Base-by-base conservation (phyloP, 2,329 filamentous ascomycete genomes). In the Fusarium veterinarium region DNA sequence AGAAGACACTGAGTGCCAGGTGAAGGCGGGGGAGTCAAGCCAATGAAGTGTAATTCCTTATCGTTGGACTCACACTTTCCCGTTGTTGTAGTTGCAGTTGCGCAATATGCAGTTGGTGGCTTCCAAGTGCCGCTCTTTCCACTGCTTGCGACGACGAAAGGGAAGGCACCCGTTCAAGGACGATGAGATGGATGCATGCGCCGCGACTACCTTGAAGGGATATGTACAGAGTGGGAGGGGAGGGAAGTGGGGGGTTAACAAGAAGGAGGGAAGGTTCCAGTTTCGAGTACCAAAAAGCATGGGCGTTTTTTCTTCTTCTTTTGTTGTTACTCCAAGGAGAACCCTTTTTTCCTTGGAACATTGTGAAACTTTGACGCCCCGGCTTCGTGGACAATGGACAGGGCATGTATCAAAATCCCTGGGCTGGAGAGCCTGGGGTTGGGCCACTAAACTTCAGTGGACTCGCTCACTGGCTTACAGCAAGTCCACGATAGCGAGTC, bases 231-330 rank as follows among this genome's bases (percentile, higher is more conserved):
- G 46, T 23, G 30, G 41, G 37, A 49, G 40, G 35, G 38, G 25
- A 30, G 48, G 30, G 28, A 59, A 73, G 51, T 65, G 70, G 66
- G 56, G 65, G 52, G 48, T 14, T 16, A 23, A 20, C 23, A 35
- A 49, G 28, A 20, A 20, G 25, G 67, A 71, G 70, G 59, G 71
- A 74, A 73, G 67, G 70, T 73, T 73, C 71, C 70, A 73, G 71
- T 60, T 57, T 62, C 48, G 12, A 46, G 59, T 19, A 46, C 58
- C 33, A 23, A 52, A n/a, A 55, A 71, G 63, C 53, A 68, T 73
- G 44, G 68, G 65, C 41, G 53, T 37, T 58, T 69, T 46, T 52
- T 48, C 51, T 38, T 46, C n/a, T 17, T n/a, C 20, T n/a, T 48
- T 31, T 35, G 44, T 51, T 52, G 19, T 37, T 67, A 60, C 17